Evolutionary conservation across 192 early-diverging fungal species (phyloP), one percentile per base, ranked within the genome.

Genomic region (Spizellomyces punctatus): DNA sequence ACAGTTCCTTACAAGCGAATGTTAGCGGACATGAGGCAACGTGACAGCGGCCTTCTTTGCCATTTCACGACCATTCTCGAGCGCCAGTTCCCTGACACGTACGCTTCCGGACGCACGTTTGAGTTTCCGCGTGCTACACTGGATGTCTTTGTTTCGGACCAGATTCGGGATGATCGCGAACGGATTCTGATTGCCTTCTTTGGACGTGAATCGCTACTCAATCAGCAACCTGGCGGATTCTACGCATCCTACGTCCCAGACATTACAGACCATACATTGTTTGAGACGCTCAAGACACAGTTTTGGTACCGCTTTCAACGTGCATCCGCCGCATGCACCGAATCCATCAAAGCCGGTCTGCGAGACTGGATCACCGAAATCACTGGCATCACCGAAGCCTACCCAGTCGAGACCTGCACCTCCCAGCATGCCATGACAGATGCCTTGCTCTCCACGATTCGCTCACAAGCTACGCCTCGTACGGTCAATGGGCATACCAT

Each of bases 161-260:
- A 19, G 27, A 8, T 68, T 8, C n/a, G 54, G 27, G 67, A 68
- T 56, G 54, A 68, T 54, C 67, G 67, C 19, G 67, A 68, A 22
- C 19, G 67, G 3, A 50, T 27, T 27, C 8, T 68, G 3, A 43
- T 68, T 66, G 22, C n/a, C 2, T 68, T 68, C 45, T 68, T 68
- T 45, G 56, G 56, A 58, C 6, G 55, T 16, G n/a, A 57, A 14
- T 58, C 10, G 12, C 67, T 68, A 5, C 43, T 68, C 4, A 68
- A 68, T 22, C 55, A 50, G 16, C 67, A 68, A 44, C 10, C 67
- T 8, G 67, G 67, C 5, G 67, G 67, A 1, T 55, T 58, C 10
- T 58, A 49, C 52, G 64, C 64, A 42, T 66, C 64, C 19, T 66
- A 66, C 5, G 5, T 61, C 16, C 59, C 59, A 12, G 12, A 22